Base-by-base conservation (phyloP, 257 asterid species). In the Ajuga chamaepitys region DNA sequence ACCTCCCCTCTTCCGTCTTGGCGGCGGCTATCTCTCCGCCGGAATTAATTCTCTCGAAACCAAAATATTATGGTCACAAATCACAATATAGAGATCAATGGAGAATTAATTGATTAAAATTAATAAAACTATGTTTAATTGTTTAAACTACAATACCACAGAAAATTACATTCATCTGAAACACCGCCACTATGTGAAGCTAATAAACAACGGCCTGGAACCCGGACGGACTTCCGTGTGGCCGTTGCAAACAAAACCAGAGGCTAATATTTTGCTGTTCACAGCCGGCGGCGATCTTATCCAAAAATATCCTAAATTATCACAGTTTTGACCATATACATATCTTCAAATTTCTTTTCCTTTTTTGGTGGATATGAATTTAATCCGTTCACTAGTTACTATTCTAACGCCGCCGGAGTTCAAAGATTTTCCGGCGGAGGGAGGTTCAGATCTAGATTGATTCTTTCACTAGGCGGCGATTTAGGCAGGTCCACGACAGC, bases 361-460 rank as follows among this genome's bases (percentile, higher is more conserved):
- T 14, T 34, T 8, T 8, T 25, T 1, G 16, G 9, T 4, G 17
- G 9, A 22, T 50, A 16, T 1, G 9, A 12, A 25, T 26, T 61
- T 50, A 45, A 32, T 45, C 11, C 17, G 9, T 56, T 41, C 22
- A 42, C 42, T 4, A 32, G 54, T 56, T 24, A 40, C 54, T 54
- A 9, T 28, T 1, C 2, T 13, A 7, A 14, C 14, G 47, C 41
- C 41, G 26, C 63, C 12, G 13, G 24, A 9, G 9, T 22, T 80
- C 70, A 82, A 10, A 40, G 52, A 42, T 7, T 65, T 17, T 66
- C 84, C 40, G 86, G 82, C 2, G 85, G 88, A 13, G 87, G 80
- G 14, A 77, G 65, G 72, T 81, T 81, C 9, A 86, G 86, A 62
- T 81, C 89, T 16, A 86, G 62, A 32, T 16, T 4, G 66, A 73